These are phyloP conservation scores for Aspergillus costaricaensis DNA, from an alignment of 2,329 filamentous ascomycete genomes.

Conservation along the genomic window DNA sequence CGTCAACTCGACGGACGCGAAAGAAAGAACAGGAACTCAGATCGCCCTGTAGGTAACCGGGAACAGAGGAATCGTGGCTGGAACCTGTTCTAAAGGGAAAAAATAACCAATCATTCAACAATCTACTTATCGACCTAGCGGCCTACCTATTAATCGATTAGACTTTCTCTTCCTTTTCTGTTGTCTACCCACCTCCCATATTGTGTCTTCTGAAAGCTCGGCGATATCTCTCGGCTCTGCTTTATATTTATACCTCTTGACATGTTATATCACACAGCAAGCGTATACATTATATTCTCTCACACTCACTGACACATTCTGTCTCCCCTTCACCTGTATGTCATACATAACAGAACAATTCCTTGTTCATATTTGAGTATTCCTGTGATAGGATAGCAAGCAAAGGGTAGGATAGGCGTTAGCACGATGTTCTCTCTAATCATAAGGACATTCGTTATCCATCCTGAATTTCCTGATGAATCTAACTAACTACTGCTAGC, in stretches of 20 bases:
- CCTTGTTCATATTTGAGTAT: not conserved
- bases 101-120: not conserved
- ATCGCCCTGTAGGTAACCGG: conserved; percentile 38
- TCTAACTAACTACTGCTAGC: no score
- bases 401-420: not conserved
- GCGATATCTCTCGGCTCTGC: not conserved
- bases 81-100: conserved; percentile 45
- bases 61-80: conserved; percentile 44
- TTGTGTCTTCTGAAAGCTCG: not conserved
- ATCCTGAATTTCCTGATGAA: fast-evolving
- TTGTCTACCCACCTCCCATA: not conserved
- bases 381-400: not conserved
- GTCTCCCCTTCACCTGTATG: conserved; percentile 1
- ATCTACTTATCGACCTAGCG: not conserved
- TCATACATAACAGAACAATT: not conserved
- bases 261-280: not conserved
- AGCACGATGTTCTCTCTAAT: not conserved
- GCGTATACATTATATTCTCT: conserved; percentile 5
- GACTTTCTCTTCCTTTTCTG: not conserved
- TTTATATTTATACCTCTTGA: not conserved
- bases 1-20: conserved; percentile 75
- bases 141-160: not conserved
- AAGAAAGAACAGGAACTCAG: conserved; percentile 54
- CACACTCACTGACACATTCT: not conserved
- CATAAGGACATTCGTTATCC: no score